Evolutionary conservation across 495 filamentous ascomycete genomes (phyloP).

Genomic region (Ramalina peruviana): DNA sequence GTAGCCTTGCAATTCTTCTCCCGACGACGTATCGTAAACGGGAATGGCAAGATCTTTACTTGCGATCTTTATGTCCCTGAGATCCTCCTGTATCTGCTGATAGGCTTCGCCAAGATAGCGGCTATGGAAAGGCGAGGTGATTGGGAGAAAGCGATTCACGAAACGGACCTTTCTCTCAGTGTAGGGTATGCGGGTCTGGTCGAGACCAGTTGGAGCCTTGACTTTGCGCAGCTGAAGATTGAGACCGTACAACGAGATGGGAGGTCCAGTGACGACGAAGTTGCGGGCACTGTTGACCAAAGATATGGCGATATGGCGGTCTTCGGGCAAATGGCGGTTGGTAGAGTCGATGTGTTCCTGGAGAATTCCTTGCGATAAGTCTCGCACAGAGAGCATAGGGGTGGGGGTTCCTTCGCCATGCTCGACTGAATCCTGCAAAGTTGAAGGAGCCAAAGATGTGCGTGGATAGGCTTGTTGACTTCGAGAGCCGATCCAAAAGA

Average conservation of each 20-base stretch:
- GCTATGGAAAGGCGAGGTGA: slow-evolving; percentile 97
- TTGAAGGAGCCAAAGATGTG: slow-evolving; percentile 81
- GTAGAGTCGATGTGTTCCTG: slow-evolving; percentile 92
- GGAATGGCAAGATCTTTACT: slow-evolving; percentile 58
- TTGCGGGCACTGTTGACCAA: slow-evolving; percentile 94
- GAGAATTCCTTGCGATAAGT: slow-evolving; percentile 69
- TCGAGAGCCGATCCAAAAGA: slow-evolving; percentile 99
- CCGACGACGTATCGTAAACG: slow-evolving; percentile 77
- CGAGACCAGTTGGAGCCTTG: slow-evolving; percentile 89
- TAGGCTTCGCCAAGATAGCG: slow-evolving; percentile 73
- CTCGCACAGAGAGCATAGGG: slow-evolving; percentile 94
- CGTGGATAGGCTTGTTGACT: slow-evolving; percentile 95
- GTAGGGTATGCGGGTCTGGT: slow-evolving; percentile 88
- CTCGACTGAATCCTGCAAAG: slow-evolving; percentile 87
- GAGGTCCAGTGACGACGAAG: slow-evolving; percentile 91
- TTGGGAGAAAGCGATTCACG: slow-evolving; percentile 91
- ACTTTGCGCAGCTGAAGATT: slow-evolving; percentile 89
- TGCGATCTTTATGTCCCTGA: slow-evolving; percentile 64
- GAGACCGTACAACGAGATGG: slow-evolving; percentile 87
- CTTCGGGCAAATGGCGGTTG: slow-evolving; percentile 84
- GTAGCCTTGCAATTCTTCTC: slow-evolving; percentile 59
- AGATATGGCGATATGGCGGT: slow-evolving; percentile 88
- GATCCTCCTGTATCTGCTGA: slow-evolving; percentile 66
- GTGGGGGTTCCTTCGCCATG: slow-evolving; percentile 88
- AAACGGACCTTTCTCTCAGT: slow-evolving; percentile 93